Conservation (phyloP, 1,139 yeast species). For the Suhomyces chickasaworum region DNA sequence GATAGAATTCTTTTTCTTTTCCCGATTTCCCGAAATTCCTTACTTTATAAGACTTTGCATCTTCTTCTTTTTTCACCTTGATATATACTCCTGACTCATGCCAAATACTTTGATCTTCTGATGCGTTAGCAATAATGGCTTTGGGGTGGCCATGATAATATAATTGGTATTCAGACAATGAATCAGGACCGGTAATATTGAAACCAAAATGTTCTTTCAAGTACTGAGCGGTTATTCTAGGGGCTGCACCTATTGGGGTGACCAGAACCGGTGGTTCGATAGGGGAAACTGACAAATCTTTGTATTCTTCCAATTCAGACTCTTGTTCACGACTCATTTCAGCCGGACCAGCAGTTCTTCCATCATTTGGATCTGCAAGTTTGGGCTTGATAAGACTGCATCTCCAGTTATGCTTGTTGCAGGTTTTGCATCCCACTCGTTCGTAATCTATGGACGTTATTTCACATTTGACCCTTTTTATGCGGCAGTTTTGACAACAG, state of each 20-base stretch:
- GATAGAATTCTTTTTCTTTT: slow-evolving; percentile 19
- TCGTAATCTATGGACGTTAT: slow-evolving; percentile 39
- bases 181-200: slow-evolving; percentile 25
- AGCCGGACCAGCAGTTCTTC: slow-evolving; percentile 7
- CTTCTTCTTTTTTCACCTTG: slow-evolving; percentile 17
- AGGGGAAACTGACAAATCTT: slow-evolving; percentile 2
- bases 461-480: slow-evolving; percentile 42
- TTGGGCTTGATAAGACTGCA: slow-evolving; percentile 18
- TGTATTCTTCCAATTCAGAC: not conserved
- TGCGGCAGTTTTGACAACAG: slow-evolving; percentile 54
- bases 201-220: slow-evolving; percentile 30
- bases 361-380: slow-evolving; percentile 1
- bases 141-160: slow-evolving; percentile 33
- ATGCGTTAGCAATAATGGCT: slow-evolving; percentile 26
- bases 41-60: slow-evolving; percentile 16
- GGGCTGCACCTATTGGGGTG: not conserved
- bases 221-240: slow-evolving; percentile 24
- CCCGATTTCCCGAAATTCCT: slow-evolving; percentile 18
- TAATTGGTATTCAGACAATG: slow-evolving; percentile 25
- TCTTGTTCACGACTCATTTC: not conserved
- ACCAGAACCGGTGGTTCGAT: not conserved
- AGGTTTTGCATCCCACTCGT: slow-evolving; percentile 39
- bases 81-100: slow-evolving; percentile 35
- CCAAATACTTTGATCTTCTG: slow-evolving; percentile 27
- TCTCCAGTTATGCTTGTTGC: slow-evolving; percentile 21